These are phyloP conservation scores for Fraxinus floribunda DNA, from an alignment of 305 asterid genomes.

Conservation along the genomic window DNA sequence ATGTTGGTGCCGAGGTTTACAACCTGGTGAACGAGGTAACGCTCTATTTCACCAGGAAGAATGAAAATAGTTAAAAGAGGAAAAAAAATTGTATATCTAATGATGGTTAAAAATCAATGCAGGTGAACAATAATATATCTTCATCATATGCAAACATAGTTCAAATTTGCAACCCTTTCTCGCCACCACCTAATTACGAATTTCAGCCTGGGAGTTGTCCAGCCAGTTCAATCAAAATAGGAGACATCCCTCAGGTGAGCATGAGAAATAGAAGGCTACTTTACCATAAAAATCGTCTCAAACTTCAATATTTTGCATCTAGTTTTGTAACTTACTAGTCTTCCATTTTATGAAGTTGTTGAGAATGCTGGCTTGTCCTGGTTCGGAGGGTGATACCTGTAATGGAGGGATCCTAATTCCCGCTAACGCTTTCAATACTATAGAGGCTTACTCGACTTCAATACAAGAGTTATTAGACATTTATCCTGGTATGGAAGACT, in stretches of 20 bases:
- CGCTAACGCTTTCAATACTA: conserved; percentile 32
- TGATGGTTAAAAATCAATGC: conserved; percentile 13
- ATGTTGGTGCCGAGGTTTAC: conserved; percentile 55
- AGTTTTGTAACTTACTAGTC: not conserved
- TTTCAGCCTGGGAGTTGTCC: conserved; percentile 60
- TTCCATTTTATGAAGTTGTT: conserved; percentile 32
- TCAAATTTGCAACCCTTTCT: conserved; percentile 89
- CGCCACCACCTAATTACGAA: conserved; percentile 61
- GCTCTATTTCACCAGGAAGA: not conserved
- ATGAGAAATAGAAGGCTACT: not conserved
- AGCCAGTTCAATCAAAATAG: conserved; percentile 32
- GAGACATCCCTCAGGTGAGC: not conserved
- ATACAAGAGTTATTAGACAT: conserved; percentile 60
- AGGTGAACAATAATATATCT: conserved; percentile 75
- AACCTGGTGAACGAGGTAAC: conserved; percentile 55
- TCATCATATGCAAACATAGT: conserved; percentile 50
- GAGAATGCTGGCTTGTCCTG: conserved; percentile 59
- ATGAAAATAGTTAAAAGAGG: not conserved
- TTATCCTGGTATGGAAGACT: conserved; percentile 71
- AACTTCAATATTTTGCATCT: not conserved
- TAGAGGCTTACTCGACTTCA: conserved; percentile 57
- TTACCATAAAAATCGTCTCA: not conserved
- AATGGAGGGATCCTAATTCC: conserved; percentile 67
- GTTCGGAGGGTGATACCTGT: conserved; percentile 42
- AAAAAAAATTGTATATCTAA: not conserved